Evolutionary conservation across 2,329 filamentous ascomycete species (phyloP), one percentile per base, ranked within the genome.

Genomic region (Hypoxylon sp.): DNA sequence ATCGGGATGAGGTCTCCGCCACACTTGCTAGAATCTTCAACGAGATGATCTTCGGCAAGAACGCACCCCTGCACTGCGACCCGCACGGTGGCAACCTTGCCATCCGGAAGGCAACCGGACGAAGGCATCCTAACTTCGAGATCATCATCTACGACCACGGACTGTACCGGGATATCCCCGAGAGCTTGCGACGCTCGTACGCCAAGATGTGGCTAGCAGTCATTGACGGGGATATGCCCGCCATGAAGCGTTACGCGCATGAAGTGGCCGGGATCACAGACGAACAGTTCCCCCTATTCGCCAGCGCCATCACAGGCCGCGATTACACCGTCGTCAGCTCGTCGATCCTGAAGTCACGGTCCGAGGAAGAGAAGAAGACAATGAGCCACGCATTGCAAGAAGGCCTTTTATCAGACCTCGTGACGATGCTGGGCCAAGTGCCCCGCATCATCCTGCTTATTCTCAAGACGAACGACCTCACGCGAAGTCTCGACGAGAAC

Each of bases 161-260:
- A 2, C 86, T 99, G 2, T 99, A 99, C 81, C 92, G 97, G 64
- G 93, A 97, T 73, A 98, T 98, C 58, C 93, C 95, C 0, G 84
- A 90, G 63, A 82, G 89, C 1, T 82, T 98, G 30, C 91, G 94
- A 58, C 89, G 94, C 25, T 93, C 91, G 17, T 99, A 99, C 76
- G 96, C 96, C 58, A 97, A 98, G 81, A 92, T 99, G 79, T 99
- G 96, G 96, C 89, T 99, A 10, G 95, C 96, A 4, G 93, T 99
- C 25, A 92, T 99, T 58, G 93, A 98, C 73, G 92, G 92, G 0
- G 93, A 99, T 77, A 91, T 97, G 81, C 81, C 86, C 2, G 85
- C 86, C 20, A 99, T 99, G 96, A 91, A 94, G 73, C 90, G 91
- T 75, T 97, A 97, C 79, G 92, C 95, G 1, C 88, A 91, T 73